Evolutionary conservation across 2,329 filamentous ascomycete species (phyloP).

Genomic region (Scedosporium aurantiacum): DNA sequence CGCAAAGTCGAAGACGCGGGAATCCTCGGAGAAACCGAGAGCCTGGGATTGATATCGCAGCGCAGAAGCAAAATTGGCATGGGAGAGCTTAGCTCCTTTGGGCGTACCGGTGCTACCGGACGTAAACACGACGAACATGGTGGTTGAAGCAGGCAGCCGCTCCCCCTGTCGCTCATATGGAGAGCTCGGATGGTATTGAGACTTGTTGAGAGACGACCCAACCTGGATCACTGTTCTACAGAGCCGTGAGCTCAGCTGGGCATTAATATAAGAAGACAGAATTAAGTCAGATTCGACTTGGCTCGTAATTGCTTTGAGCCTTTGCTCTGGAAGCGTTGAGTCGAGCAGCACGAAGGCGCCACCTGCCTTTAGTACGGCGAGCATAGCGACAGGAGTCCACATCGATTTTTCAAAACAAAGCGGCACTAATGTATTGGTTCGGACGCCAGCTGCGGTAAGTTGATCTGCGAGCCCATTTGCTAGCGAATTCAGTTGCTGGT

Average conservation of each 20-base stretch:
- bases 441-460: background rate
- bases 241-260: background rate
- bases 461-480: no score
- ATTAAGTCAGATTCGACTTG: conserved; percentile 8
- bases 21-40: no score
- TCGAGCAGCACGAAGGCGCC: conserved; percentile 12
- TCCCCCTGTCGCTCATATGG: background rate
- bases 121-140: conserved; percentile 50
- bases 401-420: conserved; percentile 8
- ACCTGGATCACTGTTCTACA: background rate
- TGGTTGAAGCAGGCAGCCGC: conserved; percentile 25
- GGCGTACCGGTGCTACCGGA: conserved; percentile 54
- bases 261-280: background rate
- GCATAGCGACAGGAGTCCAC: conserved; percentile 13
- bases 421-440: background rate
- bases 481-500: background rate
- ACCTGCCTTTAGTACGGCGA: conserved; percentile 13
- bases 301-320: conserved; percentile 9
- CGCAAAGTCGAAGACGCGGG: no score
- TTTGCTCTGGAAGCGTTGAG: conserved; percentile 8
- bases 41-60: no score
- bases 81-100: conserved; percentile 47
- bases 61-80: conserved; percentile 35
- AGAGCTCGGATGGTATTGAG: no score
- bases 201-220: background rate